phyloP scores from a whole-genome alignment of 2,329 filamentous ascomycete genomes.

The Cordyceps javanica region DNA sequence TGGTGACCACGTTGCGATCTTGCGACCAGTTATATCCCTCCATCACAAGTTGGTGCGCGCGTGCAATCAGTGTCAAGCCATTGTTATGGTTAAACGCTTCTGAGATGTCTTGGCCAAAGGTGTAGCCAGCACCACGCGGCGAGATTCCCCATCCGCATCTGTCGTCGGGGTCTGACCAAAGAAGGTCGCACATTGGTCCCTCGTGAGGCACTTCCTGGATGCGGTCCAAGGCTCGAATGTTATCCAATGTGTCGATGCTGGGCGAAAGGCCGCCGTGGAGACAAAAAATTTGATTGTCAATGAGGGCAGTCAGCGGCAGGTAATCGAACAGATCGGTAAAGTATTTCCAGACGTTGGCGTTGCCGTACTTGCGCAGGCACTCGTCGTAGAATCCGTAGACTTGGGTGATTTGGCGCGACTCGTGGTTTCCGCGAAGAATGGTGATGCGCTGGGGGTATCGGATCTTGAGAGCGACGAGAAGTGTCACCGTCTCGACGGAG shows the following conservation, averaged over 20 bases:
- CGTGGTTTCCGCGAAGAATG: conserved; percentile 95
- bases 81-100: conserved; percentile 99
- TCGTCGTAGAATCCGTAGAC: conserved; percentile 99
- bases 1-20: conserved; percentile 95
- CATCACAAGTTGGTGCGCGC: conserved; percentile 98
- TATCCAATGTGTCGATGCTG: conserved; percentile 92
- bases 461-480: conserved; percentile 94
- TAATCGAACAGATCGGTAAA: conserved; percentile 99
- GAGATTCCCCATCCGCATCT: conserved; percentile 94
- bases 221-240: conserved; percentile 89
- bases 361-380: conserved; percentile 95
- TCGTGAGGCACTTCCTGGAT: conserved; percentile 99
- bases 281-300: conserved; percentile 98
- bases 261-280: conserved; percentile 94
- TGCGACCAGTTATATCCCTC: conserved; percentile 99
- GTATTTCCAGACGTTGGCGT: conserved; percentile 98
- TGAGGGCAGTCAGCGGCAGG: conserved; percentile 91
- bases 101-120: conserved; percentile 93
- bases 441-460: conserved; percentile 95
- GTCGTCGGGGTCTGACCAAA: conserved; percentile 98
- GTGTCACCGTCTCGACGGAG: conserved; percentile 96
- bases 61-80: conserved; percentile 86
- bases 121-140: conserved; percentile 89
- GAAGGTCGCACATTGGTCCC: conserved; percentile 93
- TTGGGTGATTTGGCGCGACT: conserved; percentile 94